A percentile compares a stretch with the other conserved stretches of the same genome.
Conservation (phyloP, 192 early-diverging fungal genomes). For the Entomortierella parvispora region DNA sequence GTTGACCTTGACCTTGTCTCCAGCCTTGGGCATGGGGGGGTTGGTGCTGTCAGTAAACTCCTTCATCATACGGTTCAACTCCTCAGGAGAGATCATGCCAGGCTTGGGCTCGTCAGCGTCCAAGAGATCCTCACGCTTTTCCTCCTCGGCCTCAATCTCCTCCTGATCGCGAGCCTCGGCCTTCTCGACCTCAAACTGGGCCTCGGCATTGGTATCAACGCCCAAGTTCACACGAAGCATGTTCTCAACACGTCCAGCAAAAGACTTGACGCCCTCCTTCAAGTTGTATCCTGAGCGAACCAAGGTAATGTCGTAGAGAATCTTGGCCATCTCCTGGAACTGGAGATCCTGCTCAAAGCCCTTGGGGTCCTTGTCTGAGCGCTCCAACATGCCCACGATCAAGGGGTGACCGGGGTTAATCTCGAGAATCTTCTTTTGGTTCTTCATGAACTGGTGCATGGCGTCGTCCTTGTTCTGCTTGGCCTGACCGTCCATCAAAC, state of each 20-base stretch:
- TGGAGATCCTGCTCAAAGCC: conserved; percentile 53
- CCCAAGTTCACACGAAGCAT: conserved; percentile 62
- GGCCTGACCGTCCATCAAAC: conserved; percentile 65
- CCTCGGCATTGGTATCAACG: conserved; percentile 56
- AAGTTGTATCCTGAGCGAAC: conserved; percentile 70
- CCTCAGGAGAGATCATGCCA: conserved; percentile 35
- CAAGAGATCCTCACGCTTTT: conserved; percentile 41
- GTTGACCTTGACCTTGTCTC: conserved; percentile 43
- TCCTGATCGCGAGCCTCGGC: conserved; percentile 48
- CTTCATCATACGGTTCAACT: conserved; percentile 46
- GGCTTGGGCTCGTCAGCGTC: conserved; percentile 35
- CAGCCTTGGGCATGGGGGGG: conserved; percentile 19
- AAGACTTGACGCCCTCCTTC: conserved; percentile 60
- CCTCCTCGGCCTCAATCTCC: conserved; percentile 39
- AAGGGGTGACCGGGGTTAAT: conserved; percentile 76
- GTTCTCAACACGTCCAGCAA: conserved; percentile 64
- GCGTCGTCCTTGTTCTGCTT: conserved; percentile 59
- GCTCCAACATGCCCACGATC: conserved; percentile 62
- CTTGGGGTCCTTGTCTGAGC: conserved; percentile 54
- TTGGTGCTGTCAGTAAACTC: conserved; percentile 50
- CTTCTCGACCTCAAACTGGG: conserved; percentile 40
- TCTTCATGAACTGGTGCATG: conserved; percentile 58
- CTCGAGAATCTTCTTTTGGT: conserved; percentile 74
- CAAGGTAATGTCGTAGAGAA: conserved; percentile 72
- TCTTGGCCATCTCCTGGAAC: conserved; percentile 57